Evolutionary conservation across 2,329 filamentous ascomycete genomes (phyloP), one percentile per base, ranked within the genome.

Genomic region (Diplodia seriata): DNA sequence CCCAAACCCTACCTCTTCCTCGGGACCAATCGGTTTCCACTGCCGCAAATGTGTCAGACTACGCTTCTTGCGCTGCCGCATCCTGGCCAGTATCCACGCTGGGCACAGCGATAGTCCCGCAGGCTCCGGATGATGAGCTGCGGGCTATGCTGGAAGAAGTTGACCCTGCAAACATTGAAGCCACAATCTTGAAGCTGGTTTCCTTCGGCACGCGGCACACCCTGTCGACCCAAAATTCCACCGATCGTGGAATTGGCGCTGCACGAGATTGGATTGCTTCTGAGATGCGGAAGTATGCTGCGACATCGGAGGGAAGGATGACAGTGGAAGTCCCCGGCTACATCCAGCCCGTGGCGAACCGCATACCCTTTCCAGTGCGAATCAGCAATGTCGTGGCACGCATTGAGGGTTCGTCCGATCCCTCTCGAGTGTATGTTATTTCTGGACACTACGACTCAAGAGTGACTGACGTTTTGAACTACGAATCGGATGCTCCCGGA

Each of bases 191-290:
- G 64, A 87, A 83, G 70, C 81, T 88, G 0, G 85, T 84, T 4
- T 83, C 81, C 18, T 88, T 87, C 70, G 85, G 84, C 33, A 88
- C 86, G 5, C 80, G 86, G 8, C 85, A 87, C 72, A 87, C 86
- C 0, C 76, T 87, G 0, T 86, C 84, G 5, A 79, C 76, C 1
- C 84, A 86, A 70, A 86, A 83, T 68, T 81, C 81, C 40, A 80
- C 80, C 3, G 82, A 79, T 2, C 78, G 82, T 5, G 86, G 86
- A 1, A 87, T 88, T 64, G 85, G 85, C 1, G 85, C 85, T 6
- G 85, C 86, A 12, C 75, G 85, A 69, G 84, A 87, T 72, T 87
- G 85, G 85, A 83, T 88, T 57, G 80, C 80, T 38, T 75, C 76
- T 29, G 81, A 87, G 73, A 85, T 86, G 78, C 75, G 77, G 53